Conservation (phyloP, 2,329 filamentous ascomycete genomes). For the Beauveria pseudobassiana region DNA sequence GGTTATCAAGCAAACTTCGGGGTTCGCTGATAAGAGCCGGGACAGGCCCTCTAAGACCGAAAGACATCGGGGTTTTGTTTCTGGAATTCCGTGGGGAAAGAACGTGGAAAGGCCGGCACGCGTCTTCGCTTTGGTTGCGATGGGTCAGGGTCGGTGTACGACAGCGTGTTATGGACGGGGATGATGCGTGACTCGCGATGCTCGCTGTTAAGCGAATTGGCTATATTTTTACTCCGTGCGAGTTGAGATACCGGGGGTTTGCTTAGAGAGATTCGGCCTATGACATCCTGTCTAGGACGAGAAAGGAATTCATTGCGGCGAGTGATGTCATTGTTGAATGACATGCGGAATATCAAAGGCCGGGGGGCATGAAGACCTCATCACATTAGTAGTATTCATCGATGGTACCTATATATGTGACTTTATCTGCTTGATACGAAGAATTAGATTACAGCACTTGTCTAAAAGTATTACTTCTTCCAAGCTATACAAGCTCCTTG, state of each 20-base stretch:
- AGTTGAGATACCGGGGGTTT: background rate
- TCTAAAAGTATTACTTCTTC: no score
- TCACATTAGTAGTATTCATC: no score
- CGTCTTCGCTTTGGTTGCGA: background rate
- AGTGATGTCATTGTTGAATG: background rate
- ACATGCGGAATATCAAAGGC: no score
- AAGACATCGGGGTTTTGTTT: background rate
- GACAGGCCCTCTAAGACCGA: background rate
- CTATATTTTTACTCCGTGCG: background rate
- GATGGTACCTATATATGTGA: no score
- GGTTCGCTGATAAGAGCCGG: background rate
- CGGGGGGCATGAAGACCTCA: no score
- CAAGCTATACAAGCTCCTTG: no score
- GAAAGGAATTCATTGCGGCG: background rate
- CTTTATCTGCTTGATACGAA: no score
- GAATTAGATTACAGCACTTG: no score
- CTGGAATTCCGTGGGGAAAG: background rate
- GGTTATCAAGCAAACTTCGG: background rate
- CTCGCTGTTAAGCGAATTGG: background rate
- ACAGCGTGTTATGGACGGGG: background rate
- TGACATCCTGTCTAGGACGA: background rate
- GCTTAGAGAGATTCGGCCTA: background rate
- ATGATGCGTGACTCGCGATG: slow-evolving; percentile 3
- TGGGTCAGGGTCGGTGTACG: background rate
- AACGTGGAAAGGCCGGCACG: background rate